Base-by-base conservation (phyloP, 768 basidiomycete species). In the Symmetrospora coprosmae region DNA sequence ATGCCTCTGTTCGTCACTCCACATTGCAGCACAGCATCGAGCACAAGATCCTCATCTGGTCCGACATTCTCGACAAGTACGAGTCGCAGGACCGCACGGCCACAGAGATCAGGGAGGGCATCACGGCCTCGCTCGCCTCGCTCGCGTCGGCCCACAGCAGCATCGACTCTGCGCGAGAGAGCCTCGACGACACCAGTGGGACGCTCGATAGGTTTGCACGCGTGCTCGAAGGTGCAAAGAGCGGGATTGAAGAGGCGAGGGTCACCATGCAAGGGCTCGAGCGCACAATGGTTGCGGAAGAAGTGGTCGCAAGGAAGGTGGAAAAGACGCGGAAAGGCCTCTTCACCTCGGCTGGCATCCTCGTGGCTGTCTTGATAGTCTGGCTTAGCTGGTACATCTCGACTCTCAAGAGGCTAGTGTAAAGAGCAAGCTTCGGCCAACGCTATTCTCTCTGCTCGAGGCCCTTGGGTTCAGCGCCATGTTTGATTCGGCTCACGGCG, bases 11-110 rank as follows among this genome's bases (percentile, higher is more conserved):
- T 31, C 34, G 27, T 27, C 13, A 16, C n/a, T n/a, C n/a, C n/a
- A n/a, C n/a, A n/a, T 6, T 25, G 21, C 19, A 50, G 55, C 55
- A 58, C 27, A 58, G 41, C 30, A 58, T 58, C 11, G 55, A 58
- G 33, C 55, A 58, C 41, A 58, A 58, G 37, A 58, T 58, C 21
- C 55, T 58, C 9, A 31, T 58, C 27, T 58, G 38, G 21, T 28
- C 41, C 3, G 39, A 58, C 28, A 46, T 58, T 17, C 33, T 58
- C 19, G 43, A 58, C 39, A 39, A 58, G 23, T 58, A 58, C 30
- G 55, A 58, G 46, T 27, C 6, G 8, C 55, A 58, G 25, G 55
- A 58, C 27, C 30, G 27, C 33, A 58, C 55, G 5, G 55, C 55
- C 25, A 45, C 55, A 6, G 55, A 58, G 17, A 25, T 58, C 23